These are phyloP conservation scores for Aegilops sharonensis DNA, from an alignment of 176 grass and related monocot species.

Conservation along the genomic window DNA sequence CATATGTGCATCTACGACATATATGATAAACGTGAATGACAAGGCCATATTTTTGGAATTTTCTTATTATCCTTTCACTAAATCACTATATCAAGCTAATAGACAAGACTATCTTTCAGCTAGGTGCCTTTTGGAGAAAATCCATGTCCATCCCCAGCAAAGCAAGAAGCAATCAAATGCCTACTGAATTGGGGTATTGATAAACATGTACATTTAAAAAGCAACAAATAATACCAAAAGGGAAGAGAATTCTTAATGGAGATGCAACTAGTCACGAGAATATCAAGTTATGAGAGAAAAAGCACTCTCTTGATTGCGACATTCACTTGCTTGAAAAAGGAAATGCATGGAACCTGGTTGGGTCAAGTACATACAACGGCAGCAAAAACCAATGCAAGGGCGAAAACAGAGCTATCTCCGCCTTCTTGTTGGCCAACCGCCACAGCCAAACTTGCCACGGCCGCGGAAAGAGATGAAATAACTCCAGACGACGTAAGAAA, in stretches of 20 bases:
- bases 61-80: neutral
- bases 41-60: neutral
- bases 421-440: constrained; percentile 88
- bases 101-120: neutral
- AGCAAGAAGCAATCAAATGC: neutral
- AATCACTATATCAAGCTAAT: neutral
- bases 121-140: neutral
- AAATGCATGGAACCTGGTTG: constrained; percentile 22
- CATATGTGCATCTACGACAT: neutral
- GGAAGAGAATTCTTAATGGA: neutral
- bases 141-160: neutral
- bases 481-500: constrained; percentile 84
- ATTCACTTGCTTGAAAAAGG: constrained; percentile 15
- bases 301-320: neutral
- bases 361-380: constrained; percentile 64
- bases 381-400: constrained; percentile 82
- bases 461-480: constrained; percentile 89
- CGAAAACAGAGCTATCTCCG: constrained; percentile 63
- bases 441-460: constrained; percentile 61
- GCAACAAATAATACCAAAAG: neutral
- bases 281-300: constrained; percentile 9
- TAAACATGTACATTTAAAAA: constrained; percentile 3
- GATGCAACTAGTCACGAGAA: neutral
- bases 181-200: constrained; percentile 3
- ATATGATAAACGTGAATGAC: neutral